A percentile compares a stretch with the other conserved stretches of the same genome.
Evolutionary conservation across 2,329 filamentous ascomycete genomes (phyloP).

Genomic region (Microcyclosporella mali): DNA sequence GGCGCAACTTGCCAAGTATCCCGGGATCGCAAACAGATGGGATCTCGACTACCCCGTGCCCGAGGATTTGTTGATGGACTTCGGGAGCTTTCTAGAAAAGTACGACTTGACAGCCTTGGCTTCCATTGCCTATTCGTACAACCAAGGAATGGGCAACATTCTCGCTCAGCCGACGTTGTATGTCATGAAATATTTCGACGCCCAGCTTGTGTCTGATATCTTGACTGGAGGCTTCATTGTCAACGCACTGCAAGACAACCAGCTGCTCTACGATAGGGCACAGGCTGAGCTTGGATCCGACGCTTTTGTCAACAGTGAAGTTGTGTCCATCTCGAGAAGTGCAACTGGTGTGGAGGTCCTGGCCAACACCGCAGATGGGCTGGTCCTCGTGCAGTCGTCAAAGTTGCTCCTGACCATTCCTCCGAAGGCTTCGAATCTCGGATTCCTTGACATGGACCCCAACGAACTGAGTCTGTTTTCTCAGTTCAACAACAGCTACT

Average conservation of each 20-base stretch:
- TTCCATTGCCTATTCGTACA: slow-evolving; percentile 37
- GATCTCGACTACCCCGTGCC: slow-evolving; percentile 40
- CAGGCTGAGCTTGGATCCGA: not conserved
- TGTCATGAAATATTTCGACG: slow-evolving; percentile 36
- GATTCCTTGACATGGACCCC: slow-evolving; percentile 32
- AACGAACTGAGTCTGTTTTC: slow-evolving; percentile 35
- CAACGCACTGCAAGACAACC: not conserved
- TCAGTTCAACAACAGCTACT: slow-evolving; percentile 32
- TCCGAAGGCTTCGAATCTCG: slow-evolving; percentile 33
- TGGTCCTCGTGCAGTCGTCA: slow-evolving; percentile 33
- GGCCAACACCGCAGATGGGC: slow-evolving; percentile 28
- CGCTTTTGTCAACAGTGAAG: slow-evolving; percentile 26
- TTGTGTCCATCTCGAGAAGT: slow-evolving; percentile 19
- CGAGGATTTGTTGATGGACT: slow-evolving; percentile 43
- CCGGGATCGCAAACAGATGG: slow-evolving; percentile 36
- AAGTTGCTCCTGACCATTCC: slow-evolving; percentile 42
- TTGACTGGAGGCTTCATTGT: not conserved
- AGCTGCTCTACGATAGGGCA: not conserved
- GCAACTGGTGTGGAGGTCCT: slow-evolving; percentile 23
- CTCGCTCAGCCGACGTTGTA: slow-evolving; percentile 41
- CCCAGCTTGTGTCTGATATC: not conserved
- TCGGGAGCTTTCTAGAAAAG: slow-evolving; percentile 45
- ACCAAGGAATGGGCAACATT: slow-evolving; percentile 43
- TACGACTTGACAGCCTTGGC: slow-evolving; percentile 42
- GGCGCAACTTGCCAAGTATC: slow-evolving; percentile 19